Percentiles rank a stretch among this genome's conserved stretches.
Evolutionary conservation across 176 grass and related monocot species (phyloP).

Genomic region (Microstegium vimineum): DNA sequence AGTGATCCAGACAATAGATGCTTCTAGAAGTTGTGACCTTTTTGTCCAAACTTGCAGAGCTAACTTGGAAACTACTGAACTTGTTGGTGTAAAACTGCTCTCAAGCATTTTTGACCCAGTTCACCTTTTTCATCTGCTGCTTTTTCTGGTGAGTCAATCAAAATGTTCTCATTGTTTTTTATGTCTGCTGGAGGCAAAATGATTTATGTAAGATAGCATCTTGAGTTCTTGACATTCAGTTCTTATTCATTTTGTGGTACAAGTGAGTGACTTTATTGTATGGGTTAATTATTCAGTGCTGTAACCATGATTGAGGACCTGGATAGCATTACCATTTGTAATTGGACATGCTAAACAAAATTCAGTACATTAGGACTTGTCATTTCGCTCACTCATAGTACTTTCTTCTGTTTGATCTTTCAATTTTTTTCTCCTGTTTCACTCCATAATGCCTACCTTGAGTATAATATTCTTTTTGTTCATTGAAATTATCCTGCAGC

Average conservation of each 20-base stretch:
- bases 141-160: constrained; percentile 62
- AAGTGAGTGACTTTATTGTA: not conserved
- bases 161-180: constrained; percentile 17
- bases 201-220: not conserved
- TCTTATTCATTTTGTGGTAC: constrained; percentile 11
- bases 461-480: constrained; percentile 20
- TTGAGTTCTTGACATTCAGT: not conserved
- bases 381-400: not conserved
- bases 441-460: constrained; percentile 7
- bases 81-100: constrained; percentile 48
- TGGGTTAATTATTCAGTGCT: not conserved
- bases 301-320: not conserved
- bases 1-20: not conserved
- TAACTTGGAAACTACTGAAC: constrained; percentile 27
- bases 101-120: constrained; percentile 79
- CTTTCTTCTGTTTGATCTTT: not conserved
- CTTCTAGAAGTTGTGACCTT: not conserved
- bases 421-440: constrained; percentile 14
- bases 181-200: not conserved
- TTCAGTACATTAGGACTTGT: not conserved
- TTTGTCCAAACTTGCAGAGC: constrained; percentile 39
- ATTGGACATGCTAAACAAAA: not conserved
- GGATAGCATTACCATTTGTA: constrained; percentile 1
- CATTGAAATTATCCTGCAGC: constrained; percentile 52
- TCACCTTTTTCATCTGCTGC: constrained; percentile 74